Evolutionary conservation across 2,329 filamentous ascomycete genomes (phyloP).

Genomic region (Colletotrichum cordylinicola): DNA sequence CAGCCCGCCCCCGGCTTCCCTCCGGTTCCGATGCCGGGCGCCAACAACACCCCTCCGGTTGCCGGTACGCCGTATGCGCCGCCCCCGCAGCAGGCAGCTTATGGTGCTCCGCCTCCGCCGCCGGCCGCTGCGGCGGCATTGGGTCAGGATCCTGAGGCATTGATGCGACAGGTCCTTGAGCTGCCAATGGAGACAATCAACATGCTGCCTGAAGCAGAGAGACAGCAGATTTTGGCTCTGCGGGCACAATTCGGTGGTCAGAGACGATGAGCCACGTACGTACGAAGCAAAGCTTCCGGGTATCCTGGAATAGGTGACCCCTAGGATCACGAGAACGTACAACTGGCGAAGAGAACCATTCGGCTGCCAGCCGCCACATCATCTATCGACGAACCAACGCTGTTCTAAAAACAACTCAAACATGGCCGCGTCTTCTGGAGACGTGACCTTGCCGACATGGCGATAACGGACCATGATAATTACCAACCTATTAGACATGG

Average conservation of each 20-base stretch:
- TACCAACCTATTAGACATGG: neutral
- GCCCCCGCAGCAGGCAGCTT: slow-evolving; percentile 42
- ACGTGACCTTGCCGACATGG: neutral
- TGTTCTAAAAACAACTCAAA: neutral
- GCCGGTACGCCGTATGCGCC: slow-evolving; percentile 50
- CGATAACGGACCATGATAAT: neutral
- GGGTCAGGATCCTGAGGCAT: slow-evolving; percentile 68
- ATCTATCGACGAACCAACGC: neutral
- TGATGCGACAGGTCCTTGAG: slow-evolving; percentile 82
- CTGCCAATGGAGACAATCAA: slow-evolving; percentile 84
- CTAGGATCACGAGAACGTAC: neutral
- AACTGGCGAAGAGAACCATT: neutral
- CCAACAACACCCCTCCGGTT: slow-evolving; percentile 56
- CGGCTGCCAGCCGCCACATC: neutral
- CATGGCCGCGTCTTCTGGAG: neutral
- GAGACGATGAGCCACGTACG: slow-evolving; percentile 29
- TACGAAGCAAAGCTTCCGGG: neutral
- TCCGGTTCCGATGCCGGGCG: slow-evolving; percentile 31
- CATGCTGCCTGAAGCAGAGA: slow-evolving; percentile 75
- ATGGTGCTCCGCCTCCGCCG: slow-evolving; percentile 33
- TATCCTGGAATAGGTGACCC: neutral
- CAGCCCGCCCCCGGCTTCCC: slow-evolving; percentile 37
- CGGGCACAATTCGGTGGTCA: slow-evolving; percentile 65
- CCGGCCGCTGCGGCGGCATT: slow-evolving; percentile 36
- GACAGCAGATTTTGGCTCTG: slow-evolving; percentile 80